Evolutionary conservation across 2,329 filamentous ascomycete genomes (phyloP), one percentile per base, ranked within the genome.

Genomic region (Beauveria varroae): DNA sequence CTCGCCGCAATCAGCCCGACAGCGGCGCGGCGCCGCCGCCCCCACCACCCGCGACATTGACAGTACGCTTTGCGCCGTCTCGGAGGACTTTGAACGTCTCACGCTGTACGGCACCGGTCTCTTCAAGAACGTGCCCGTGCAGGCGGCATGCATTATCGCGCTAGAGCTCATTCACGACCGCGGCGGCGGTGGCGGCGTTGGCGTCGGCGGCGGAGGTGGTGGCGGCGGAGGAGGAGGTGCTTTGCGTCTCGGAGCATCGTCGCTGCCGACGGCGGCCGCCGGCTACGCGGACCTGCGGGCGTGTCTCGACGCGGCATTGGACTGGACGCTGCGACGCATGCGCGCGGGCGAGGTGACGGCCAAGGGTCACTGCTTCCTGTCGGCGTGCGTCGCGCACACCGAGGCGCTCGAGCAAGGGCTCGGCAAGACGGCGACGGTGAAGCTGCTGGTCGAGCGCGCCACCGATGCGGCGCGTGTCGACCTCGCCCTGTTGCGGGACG

Each of bases 141-240:
- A 79, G 59, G 72, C 72, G 0, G 67, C 76, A 1, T 73, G 79
- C 55, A 75, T 75, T 1, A 69, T 83, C 8, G 74, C 72, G 26
- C 67, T 79, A 5, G 81, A 84, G 63, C 72, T 82, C 3, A 67
- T 80, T 44, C 72, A 76, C 65, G 75, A 78, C 63, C 73, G 76
- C 5, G 72, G 77, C 49, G 79, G 79, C 55, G 73, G 78, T 51
- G 79, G 79, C 52, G 74, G 78, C 59, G 68, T 62, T 1, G 68
- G 66, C 28, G 71, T 34, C 34, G 34, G 34, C 34, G 30, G 12
- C 4, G 12, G 30, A 3, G 30, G 30, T 12, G 3, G 9, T 9
- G 28, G 28, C 3, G 30, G 28, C 7, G 28, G 28, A 8, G 28
- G 28, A 8, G 28, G 28, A 28, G 28, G 30, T 12, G 30, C 30